A percentile compares a stretch with the other conserved stretches of the same genome.
phyloP scores from a whole-genome alignment of 2,329 filamentous ascomycete genomes.

The Sporothrix protearum region DNA sequence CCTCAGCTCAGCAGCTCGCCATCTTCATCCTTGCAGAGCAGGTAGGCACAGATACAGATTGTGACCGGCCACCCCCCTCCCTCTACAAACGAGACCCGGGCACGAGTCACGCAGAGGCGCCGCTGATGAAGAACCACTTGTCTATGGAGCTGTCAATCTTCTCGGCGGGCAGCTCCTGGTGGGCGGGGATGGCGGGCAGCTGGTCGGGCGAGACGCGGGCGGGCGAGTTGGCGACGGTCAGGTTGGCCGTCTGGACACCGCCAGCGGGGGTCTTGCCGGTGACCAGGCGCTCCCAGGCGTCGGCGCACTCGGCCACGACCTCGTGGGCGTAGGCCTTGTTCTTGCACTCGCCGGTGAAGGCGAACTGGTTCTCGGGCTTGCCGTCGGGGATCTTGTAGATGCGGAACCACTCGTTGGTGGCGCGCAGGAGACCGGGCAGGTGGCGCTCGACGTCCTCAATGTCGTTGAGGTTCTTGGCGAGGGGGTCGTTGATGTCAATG shows the following conservation, averaged over 20 bases:
- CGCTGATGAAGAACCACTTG: constrained; percentile 99
- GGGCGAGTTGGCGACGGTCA: constrained; percentile 68
- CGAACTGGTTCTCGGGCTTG: constrained; percentile 99
- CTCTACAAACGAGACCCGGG: constrained; percentile 24
- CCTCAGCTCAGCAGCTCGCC: background rate
- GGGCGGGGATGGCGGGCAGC: constrained; percentile 70
- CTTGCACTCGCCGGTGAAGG: constrained; percentile 99
- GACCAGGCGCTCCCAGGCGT: constrained; percentile 96
- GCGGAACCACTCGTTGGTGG: constrained; percentile 99
- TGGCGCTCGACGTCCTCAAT: constrained; percentile 98
- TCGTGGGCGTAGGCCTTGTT: constrained; percentile 99
- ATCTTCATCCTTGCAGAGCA: background rate
- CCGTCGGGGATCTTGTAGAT: constrained; percentile 99
- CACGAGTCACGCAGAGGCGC: constrained; percentile 68
- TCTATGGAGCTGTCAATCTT: constrained; percentile 96
- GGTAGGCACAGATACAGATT: background rate
- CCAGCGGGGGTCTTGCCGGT: constrained; percentile 79
- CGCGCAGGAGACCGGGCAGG: constrained; percentile 90
- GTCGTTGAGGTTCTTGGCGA: constrained; percentile 95
- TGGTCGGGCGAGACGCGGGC: constrained; percentile 66
- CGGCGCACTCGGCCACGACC: constrained; percentile 89
- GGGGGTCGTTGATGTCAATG: constrained; percentile 95
- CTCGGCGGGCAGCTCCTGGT: constrained; percentile 76
- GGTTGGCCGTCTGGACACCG: constrained; percentile 80
- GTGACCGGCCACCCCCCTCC: constrained; percentile 5